phyloP scores from a whole-genome alignment of 805 yeast species.

The Schizosaccharomyces lindneri region DNA sequence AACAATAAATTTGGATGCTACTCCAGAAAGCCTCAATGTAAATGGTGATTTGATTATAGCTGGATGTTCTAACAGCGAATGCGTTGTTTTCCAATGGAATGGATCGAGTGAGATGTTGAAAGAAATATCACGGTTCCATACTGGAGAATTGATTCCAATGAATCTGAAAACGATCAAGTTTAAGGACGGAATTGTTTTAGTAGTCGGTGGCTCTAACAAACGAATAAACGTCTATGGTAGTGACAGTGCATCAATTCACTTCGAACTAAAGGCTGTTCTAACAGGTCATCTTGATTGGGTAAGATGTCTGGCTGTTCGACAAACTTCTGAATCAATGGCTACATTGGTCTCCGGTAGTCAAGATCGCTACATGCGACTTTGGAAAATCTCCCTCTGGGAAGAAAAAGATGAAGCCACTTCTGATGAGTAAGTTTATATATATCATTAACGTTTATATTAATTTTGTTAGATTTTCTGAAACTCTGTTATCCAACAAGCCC shows the following conservation, averaged over 20 bases:
- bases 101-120: background rate
- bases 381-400: slow-evolving; percentile 22
- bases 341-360: slow-evolving; percentile 61
- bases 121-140: background rate
- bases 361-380: slow-evolving; percentile 71
- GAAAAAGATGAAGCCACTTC: slow-evolving; percentile 1
- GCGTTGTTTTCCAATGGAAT: background rate
- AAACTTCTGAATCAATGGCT: slow-evolving; percentile 8
- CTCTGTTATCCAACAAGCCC: background rate
- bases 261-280: slow-evolving; percentile 21
- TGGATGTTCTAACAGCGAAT: background rate
- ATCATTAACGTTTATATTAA: background rate
- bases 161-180: background rate
- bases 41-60: background rate
- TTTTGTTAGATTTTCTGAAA: background rate
- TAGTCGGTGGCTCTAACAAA: background rate
- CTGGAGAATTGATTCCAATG: background rate
- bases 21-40: background rate
- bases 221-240: background rate
- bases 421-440: background rate
- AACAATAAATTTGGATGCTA: background rate
- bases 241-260: background rate
- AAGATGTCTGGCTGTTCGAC: slow-evolving; percentile 38
- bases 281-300: slow-evolving; percentile 97
- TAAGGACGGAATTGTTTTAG: background rate